These are phyloP conservation scores for Athelia psychrophila DNA, from an alignment of 1,284 basidiomycete genomes.

Conservation along the genomic window DNA sequence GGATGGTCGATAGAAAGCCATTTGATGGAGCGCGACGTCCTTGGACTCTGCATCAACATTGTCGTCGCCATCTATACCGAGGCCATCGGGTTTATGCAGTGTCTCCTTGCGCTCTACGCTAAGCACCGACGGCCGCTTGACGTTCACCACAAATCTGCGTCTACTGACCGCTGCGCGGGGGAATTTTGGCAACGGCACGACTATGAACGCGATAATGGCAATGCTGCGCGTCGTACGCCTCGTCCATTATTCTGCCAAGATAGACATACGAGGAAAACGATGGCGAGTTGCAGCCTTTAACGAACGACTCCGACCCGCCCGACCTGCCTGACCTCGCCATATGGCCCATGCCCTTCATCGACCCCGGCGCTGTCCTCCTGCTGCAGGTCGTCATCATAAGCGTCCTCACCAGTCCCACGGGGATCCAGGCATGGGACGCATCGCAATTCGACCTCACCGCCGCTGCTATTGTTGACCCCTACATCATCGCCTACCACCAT, in stretches of 20 bases:
- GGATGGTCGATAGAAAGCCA: too few relatives aligned
- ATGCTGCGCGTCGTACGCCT: neutral
- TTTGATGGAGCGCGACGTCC: too few relatives aligned
- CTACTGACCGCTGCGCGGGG: too few relatives aligned
- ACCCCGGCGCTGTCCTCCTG: neutral
- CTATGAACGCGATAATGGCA: neutral
- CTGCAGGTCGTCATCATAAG: neutral
- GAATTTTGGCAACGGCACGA: neutral
- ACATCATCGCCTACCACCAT: neutral
- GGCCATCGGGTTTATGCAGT: too few relatives aligned
- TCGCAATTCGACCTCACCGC: neutral
- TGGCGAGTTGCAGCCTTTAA: too few relatives aligned
- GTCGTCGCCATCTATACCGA: too few relatives aligned
- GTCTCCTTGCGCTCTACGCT: too few relatives aligned
- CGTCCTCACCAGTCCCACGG: neutral
- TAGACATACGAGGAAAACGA: neutral
- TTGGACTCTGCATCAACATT: too few relatives aligned
- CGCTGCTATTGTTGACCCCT: neutral
- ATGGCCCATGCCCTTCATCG: neutral
- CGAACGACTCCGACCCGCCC: neutral
- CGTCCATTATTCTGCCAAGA: neutral
- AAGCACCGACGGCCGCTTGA: too few relatives aligned
- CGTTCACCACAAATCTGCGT: too few relatives aligned
- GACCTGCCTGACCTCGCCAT: too few relatives aligned
- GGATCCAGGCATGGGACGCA: too few relatives aligned